Base-by-base conservation (phyloP, 139 green algal genomes). In the Chlorella vulgaris region DNA sequence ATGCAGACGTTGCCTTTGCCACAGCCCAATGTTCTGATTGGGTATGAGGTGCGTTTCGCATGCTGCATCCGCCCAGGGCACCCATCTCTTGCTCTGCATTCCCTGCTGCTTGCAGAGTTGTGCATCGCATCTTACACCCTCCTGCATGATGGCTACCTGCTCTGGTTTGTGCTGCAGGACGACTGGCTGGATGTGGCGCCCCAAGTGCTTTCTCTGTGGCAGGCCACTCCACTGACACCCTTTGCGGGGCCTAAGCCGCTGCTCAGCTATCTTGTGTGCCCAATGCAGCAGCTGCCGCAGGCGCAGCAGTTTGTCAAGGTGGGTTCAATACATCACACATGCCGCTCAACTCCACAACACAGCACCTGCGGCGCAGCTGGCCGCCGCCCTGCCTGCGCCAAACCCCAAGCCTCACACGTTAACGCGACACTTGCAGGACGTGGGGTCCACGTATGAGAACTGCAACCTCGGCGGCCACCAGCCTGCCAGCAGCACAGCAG, bases 131-230 rank as follows among this genome's bases (percentile, higher is more conserved):
- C n/a, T 31, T 10, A 19, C 28, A 18, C 61, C 28, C 28, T 33
- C 61, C 61, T 39, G n/a, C n/a, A 19, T 69, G 10, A 33, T 36
- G 31, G 61, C 15, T 24, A 55, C 61, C 10, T 10, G 15, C 31
- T 39, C 61, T 35, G n/a, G 19, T 10, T 40, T 13, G 40, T 7
- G 5, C 22, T 24, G 43, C 79, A 85, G 80, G 80, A 75, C 0
- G 80, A 85, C 61, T 85, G 80, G 80, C 70, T 85, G 42, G 80
- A 85, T 35, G 60, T 81, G 61, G 19, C 80, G 2, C 42, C 70
- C 2, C 36, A 51, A 7, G 61, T 80, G 70, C 61, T 85, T 70
- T 63, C 60, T 19, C 38, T 85, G 43, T 85, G 80, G 80, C 31
- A 60, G 33, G 33, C 63, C 40, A 69, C 70, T 19, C 70, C 80